Conservation (phyloP, 257 asterid species). For the Ballota nigra region DNA sequence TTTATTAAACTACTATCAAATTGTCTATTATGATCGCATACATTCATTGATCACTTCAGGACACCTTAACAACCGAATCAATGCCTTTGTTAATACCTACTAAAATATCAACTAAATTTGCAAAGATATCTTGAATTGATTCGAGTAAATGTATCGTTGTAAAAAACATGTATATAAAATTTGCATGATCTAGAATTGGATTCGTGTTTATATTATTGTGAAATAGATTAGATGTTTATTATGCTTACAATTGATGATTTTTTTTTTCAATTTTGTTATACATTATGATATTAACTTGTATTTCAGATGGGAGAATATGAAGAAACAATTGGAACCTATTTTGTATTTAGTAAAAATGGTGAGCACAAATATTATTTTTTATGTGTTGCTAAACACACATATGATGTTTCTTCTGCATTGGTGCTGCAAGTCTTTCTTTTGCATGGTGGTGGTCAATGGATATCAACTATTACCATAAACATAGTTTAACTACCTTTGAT, state of each 20-base stretch:
- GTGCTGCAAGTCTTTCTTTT: background rate
- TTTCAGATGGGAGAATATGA: constrained; percentile 77
- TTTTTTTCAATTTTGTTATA: background rate
- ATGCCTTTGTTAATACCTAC: too few species aligned
- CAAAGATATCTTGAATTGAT: background rate
- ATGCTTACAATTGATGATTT: background rate
- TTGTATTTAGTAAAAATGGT: constrained; percentile 74
- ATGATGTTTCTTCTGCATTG: background rate
- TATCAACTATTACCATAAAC: constrained; percentile 1
- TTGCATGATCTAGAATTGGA: too few species aligned
- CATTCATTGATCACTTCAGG: background rate
- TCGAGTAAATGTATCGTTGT: too few species aligned
- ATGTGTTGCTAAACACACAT: background rate
- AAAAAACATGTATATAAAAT: too few species aligned
- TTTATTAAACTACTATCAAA: background rate
- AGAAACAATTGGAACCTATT: constrained; percentile 88
- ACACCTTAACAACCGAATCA: too few species aligned
- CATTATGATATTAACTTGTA: background rate
- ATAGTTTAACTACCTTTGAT: background rate
- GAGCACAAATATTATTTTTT: constrained; percentile 28
- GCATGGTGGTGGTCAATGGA: background rate
- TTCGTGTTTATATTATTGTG: background rate
- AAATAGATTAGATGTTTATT: background rate
- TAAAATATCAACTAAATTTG: too few species aligned
- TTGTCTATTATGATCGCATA: background rate